Base-by-base conservation (phyloP, 441 rosid species). In the Dalechampia spathulata region DNA sequence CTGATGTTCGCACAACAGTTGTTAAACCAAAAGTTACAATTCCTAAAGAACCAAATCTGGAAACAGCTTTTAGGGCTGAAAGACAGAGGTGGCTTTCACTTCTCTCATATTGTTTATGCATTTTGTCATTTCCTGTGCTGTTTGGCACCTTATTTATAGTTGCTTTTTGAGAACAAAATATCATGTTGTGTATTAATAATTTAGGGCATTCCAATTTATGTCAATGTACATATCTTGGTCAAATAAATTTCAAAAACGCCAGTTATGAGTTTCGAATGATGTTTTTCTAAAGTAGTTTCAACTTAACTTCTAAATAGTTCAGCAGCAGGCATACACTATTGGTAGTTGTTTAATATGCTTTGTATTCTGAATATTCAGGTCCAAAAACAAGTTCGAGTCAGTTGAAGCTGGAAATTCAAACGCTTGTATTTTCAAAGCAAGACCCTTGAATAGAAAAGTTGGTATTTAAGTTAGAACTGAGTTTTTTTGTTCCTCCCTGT, bases 21-120 rank as follows among this genome's bases (percentile, higher is more conserved):
- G n/a, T 62, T 23, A 80, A 69, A 66, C 60, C 71, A n/a, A 91
- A 77, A 73, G 73, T 72, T 66, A 88, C 96, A 25, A 58, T 84
- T 63, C 95, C 98, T 10, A 81, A 62, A 58, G 91, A 81, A 72
- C 92, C 92, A 23, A 75, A 75, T 59, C 74, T 92, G 43, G 80
- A 76, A 74, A 88, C 98, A 49, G 82, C 95, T 23, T 69, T 36
- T 40, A 83, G 98, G 56, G 95, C 94, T 34, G 49, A 73, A 69
- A 76, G 77, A 55, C 78, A 39, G 40, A 67, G 87, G 96, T 83
- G 62, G 41, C 42, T 25, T 54, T 55, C 46, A 32, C 36, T 55
- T 41, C 46, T n/a, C n/a, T 41, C 49, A 11, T 34, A 12, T 30
- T 61, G 8, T 44, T 23, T 45, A 6, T 38, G 13, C 47, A 37